Conservation (phyloP, 139 green algal genomes). For the Zygnema cylindricum region DNA sequence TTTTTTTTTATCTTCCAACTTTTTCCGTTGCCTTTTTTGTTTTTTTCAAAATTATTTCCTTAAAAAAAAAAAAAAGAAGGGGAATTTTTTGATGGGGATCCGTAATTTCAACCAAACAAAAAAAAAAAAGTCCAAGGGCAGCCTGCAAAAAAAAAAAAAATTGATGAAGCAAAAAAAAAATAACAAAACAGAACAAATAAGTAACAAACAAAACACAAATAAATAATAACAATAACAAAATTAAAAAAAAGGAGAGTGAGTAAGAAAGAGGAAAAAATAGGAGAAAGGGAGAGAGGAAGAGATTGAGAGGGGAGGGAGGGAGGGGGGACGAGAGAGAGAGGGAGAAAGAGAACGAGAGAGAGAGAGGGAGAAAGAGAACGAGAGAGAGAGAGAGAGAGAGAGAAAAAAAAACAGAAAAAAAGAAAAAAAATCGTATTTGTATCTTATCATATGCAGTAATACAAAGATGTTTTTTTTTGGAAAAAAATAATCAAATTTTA, state of each 20-base stretch:
- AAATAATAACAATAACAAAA: not conserved
- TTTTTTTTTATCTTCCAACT: too few relatives aligned
- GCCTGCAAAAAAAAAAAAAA: not conserved
- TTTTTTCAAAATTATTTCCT: not conserved
- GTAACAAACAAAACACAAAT: not conserved
- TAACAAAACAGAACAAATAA: not conserved
- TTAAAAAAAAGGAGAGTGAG: not conserved
- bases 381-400: too few relatives aligned
- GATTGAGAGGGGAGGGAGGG: too few relatives aligned
- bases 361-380: too few relatives aligned
- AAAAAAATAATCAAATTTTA: too few relatives aligned
- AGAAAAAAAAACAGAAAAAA: too few relatives aligned
- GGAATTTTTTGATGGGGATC: not conserved
- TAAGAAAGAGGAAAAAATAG: not conserved
- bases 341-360: too few relatives aligned
- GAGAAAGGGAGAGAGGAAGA: too few relatives aligned
- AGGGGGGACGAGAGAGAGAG: too few relatives aligned
- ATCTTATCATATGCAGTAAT: too few relatives aligned
- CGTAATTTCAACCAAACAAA: conserved; percentile 27
- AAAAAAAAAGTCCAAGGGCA: not conserved
- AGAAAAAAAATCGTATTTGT: too few relatives aligned
- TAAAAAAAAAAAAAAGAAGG: not conserved
- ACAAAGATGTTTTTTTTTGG: too few relatives aligned
- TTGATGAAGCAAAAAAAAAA: not conserved
- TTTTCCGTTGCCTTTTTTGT: not conserved